Percentiles rank a stretch among this genome's conserved stretches.
phyloP scores from a whole-genome alignment of 2,329 filamentous ascomycete species.

The Cercospora canescens region DNA sequence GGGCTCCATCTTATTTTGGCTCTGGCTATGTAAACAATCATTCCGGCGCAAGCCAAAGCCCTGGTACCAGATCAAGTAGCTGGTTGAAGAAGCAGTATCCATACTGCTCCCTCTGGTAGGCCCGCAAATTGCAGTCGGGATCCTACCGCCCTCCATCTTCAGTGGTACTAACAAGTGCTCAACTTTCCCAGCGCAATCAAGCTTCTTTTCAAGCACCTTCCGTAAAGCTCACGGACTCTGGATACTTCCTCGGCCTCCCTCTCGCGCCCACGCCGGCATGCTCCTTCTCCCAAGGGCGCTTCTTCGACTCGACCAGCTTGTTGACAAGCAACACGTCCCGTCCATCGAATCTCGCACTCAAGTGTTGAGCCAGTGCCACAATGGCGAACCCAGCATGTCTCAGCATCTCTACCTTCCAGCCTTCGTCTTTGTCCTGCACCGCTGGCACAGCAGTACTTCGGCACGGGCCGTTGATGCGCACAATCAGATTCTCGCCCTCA shows the following conservation, averaged over 20 bases:
- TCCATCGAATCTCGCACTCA: background rate
- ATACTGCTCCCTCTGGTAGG: background rate
- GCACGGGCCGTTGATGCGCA: background rate
- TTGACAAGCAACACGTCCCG: background rate
- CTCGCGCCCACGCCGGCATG: background rate
- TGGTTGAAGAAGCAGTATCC: background rate
- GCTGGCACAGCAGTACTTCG: background rate
- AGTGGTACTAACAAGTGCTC: background rate
- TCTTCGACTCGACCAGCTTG: conserved; percentile 1
- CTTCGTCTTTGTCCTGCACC: background rate
- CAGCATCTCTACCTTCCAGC: conserved; percentile 5
- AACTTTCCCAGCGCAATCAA: background rate
- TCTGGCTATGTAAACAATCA: background rate
- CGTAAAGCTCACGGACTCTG: background rate
- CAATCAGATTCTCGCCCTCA: background rate
- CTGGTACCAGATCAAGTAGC: background rate
- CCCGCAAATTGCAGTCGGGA: background rate
- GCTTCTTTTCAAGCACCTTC: background rate
- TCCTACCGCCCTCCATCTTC: background rate
- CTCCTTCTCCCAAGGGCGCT: background rate
- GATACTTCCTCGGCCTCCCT: background rate
- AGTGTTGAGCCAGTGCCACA: conserved; percentile 2
- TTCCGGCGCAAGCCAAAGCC: background rate
- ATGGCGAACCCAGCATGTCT: background rate
- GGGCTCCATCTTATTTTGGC: background rate